Base-by-base conservation (phyloP, 2,329 filamentous ascomycete species). In the Fusarium nanum region DNA sequence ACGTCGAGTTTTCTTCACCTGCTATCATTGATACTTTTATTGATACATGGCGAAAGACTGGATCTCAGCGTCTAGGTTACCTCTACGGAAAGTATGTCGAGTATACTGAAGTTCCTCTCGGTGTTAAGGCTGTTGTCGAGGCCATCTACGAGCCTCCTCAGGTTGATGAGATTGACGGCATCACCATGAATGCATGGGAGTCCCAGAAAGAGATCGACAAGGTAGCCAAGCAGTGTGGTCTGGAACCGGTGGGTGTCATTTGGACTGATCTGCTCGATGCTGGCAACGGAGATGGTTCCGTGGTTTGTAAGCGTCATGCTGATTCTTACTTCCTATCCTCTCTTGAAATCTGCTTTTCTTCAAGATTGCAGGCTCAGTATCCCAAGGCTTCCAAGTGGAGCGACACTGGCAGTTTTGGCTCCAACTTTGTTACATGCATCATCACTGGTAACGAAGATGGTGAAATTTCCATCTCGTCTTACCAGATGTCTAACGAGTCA, bases 131-230 rank as follows among this genome's bases (percentile, higher is more conserved):
- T 18, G 89, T 99, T 2, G 94, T 99, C 0, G 94, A 99, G 82
- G 95, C 94, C 42, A 97, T 99, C 70, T 99, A 98, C 75, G 96
- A 99, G 78, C 93, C 94, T 7, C 96, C 96, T 4, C 96, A 99
- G 78, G 83, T 95, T 37, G 91, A 94, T 73, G 96, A 99, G 80
- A 77, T 91, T 16, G 96, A 99, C 76, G 96, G 96, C 3, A 88
- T 98, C 48, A 94, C 94, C 1, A 83, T 97, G 60, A 89, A 90
- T 53, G 87, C 93, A 0, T 98, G 95, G 93, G 89, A 92, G 32
- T 93, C 94, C 64, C 93, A 97, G 81, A 86, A 90, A 62, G 91
- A 93, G 10, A 85, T 98, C 30, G 92, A 97, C 64, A 88, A 92
- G 56, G 84, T 98, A 9, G 96, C 96, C 27, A 88, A 86, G 66